phyloP scores from a whole-genome alignment of 2,329 filamentous ascomycete species.

The Colletotrichum gigasporum region DNA sequence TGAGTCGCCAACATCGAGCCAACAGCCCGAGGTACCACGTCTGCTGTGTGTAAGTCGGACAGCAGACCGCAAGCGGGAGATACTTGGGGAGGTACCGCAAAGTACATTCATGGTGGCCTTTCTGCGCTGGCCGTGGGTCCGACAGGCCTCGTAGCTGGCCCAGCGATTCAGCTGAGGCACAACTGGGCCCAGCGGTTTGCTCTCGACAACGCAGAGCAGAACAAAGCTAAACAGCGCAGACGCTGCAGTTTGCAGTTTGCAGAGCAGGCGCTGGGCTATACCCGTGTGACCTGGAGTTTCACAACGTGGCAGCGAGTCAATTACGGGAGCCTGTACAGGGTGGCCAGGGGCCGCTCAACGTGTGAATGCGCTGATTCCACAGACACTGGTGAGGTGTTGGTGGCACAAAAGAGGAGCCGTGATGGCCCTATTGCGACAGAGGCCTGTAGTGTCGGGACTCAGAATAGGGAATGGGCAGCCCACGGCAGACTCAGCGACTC shows the following conservation, averaged over 20 bases:
- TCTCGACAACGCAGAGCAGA: background rate
- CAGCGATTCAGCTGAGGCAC: constrained; percentile 1
- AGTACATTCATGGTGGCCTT: background rate
- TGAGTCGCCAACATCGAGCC: background rate
- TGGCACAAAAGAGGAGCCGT: constrained; percentile 9
- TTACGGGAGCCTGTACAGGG: background rate
- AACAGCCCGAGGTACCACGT: background rate
- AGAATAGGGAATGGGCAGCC: constrained; percentile 1
- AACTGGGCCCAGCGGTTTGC: constrained; percentile 7
- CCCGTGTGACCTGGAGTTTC: constrained; percentile 4
- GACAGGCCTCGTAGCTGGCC: background rate
- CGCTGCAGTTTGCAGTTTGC: no score
- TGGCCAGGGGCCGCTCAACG: background rate
- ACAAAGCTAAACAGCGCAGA: no score
- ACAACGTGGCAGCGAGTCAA: constrained; percentile 14
- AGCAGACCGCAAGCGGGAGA: background rate
- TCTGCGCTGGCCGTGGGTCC: background rate
- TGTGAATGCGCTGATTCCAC: background rate
- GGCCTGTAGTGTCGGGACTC: constrained; percentile 14
- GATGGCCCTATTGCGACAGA: constrained; percentile 20
- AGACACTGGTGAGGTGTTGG: constrained; percentile 17
- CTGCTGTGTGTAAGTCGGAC: background rate
- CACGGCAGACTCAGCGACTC: background rate
- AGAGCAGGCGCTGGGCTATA: background rate
- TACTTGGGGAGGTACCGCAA: background rate